Conservation (phyloP, 805 yeast genomes). For the Metschnikowia chrysomelidarum region DNA sequence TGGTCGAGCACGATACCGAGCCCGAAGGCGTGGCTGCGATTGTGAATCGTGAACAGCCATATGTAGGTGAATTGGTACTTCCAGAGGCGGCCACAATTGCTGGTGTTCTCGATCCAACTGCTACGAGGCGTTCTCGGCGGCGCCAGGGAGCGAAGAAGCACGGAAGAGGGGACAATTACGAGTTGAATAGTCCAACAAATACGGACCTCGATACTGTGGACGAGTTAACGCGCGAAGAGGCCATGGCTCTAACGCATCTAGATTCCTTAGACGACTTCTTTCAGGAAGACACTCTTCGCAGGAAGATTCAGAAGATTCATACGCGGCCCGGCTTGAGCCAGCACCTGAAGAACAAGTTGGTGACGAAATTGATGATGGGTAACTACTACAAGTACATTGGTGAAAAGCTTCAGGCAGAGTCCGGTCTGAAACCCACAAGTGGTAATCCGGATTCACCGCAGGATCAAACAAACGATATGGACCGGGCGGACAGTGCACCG, state of each 20-base stretch:
- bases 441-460: no score
- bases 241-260: slow-evolving; percentile 35
- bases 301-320: slow-evolving; percentile 49
- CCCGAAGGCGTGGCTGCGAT: slow-evolving; percentile 56
- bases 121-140: slow-evolving; percentile 11
- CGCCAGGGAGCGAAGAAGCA: not conserved
- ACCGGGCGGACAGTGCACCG: no score
- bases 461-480: no score
- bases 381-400: slow-evolving; percentile 53
- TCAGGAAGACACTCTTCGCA: slow-evolving; percentile 42
- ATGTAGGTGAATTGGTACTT: slow-evolving; percentile 50
- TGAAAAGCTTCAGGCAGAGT: slow-evolving; percentile 2
- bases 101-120: slow-evolving; percentile 8
- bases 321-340: slow-evolving; percentile 36
- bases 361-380: slow-evolving; percentile 68
- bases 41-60: slow-evolving; percentile 46
- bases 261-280: slow-evolving; percentile 36
- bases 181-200: slow-evolving; percentile 16
- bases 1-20: slow-evolving; percentile 36
- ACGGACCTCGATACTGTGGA: slow-evolving; percentile 26
- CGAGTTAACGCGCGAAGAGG: slow-evolving; percentile 36
- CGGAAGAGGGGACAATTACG: slow-evolving; percentile 13
- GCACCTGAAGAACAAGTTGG: slow-evolving; percentile 46
- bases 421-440: no score
- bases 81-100: slow-evolving; percentile 37